phyloP scores from a whole-genome alignment of 2,329 filamentous ascomycete species.

The Talaromyces sp. region DNA sequence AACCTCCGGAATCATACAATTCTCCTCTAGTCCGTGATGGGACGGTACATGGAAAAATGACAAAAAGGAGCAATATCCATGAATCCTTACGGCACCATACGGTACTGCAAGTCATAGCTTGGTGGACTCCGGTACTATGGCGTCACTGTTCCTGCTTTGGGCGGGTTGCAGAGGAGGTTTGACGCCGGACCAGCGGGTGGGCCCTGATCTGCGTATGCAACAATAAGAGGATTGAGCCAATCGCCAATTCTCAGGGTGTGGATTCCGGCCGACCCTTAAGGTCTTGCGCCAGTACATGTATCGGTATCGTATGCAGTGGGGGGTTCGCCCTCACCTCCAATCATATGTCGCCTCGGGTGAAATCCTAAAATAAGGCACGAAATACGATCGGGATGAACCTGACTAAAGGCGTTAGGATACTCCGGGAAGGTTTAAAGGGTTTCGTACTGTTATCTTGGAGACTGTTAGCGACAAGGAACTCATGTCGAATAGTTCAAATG shows the following conservation, averaged over 20 bases:
- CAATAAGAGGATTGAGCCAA: conserved; percentile 5
- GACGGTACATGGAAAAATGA: not conserved
- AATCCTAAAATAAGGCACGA: conserved; percentile 15
- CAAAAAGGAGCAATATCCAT: conserved; percentile 3
- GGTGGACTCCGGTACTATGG: conserved; percentile 20
- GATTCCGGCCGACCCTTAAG: conserved; percentile 4
- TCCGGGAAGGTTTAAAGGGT: not conserved
- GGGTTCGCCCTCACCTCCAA: not conserved
- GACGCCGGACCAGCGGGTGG: conserved; percentile 19
- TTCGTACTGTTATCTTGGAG: too few species aligned
- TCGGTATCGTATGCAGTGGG: conserved; percentile 4
- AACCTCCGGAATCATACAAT: not conserved
- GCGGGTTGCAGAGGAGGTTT: conserved; percentile 27
- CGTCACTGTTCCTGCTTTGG: conserved; percentile 29
- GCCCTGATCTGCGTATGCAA: conserved; percentile 27
- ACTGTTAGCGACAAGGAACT: too few species aligned
- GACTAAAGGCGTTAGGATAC: conserved; percentile 11
- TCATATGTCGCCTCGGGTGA: not conserved
- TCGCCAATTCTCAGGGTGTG: not conserved
- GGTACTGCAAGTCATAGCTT: conserved; percentile 25
- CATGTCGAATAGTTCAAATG: too few species aligned
- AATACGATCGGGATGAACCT: conserved; percentile 12
- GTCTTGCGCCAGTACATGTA: not conserved
- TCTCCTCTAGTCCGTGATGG: not conserved
- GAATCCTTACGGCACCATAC: conserved; percentile 11